Evolutionary conservation across 306 rosid species (phyloP), one percentile per base, ranked within the genome.

Genomic region (Fagus crenata): DNA sequence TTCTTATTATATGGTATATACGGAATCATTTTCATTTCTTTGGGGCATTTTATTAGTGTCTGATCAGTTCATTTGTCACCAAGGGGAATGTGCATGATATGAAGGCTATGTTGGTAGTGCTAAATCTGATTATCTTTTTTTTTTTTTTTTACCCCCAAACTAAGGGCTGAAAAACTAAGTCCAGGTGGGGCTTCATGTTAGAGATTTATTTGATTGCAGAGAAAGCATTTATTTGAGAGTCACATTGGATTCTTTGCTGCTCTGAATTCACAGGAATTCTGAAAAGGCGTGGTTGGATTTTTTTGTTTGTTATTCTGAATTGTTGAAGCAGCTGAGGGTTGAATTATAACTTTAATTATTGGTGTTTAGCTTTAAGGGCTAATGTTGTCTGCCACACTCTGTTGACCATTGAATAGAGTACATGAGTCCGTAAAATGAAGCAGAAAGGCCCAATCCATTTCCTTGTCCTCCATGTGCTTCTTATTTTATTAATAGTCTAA

Each of bases 1-100:
- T 43, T 13, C 58, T 33, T 18, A 31, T 55, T 76, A 39, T 56
- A 63, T 78, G 22, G 46, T 15, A 3, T n/a, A 36, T 17, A 56
- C 72, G 15, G 53, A 72, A 68, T 37, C 4, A 31, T 53, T 28
- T 28, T 53, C 49, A 8, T 15, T 78, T 43, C 58, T 72, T 51
- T 75, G 78, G 37, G 6, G 35, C 46, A 76, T 51, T 71, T 56
- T 40, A 22, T 65, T 36, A n/a, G 41, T 40, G 71, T 28, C 18
- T 39, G 41, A 36, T 36, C 22, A 3, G 42, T 56, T 56, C n/a
- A 49, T 35, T 4, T 40, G n/a, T 1, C 2, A 60, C 67, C 40
- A 9, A 2, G 71, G 49, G 43, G 46, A 64, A 64, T 35, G 17
- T 4, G 18, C 35, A 64, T 64, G 7, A 5, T 64, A 35, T 6